Evolutionary conservation across 495 filamentous ascomycete genomes (phyloP), one percentile per base, ranked within the genome.

Genomic region (Xylaria grammica): DNA sequence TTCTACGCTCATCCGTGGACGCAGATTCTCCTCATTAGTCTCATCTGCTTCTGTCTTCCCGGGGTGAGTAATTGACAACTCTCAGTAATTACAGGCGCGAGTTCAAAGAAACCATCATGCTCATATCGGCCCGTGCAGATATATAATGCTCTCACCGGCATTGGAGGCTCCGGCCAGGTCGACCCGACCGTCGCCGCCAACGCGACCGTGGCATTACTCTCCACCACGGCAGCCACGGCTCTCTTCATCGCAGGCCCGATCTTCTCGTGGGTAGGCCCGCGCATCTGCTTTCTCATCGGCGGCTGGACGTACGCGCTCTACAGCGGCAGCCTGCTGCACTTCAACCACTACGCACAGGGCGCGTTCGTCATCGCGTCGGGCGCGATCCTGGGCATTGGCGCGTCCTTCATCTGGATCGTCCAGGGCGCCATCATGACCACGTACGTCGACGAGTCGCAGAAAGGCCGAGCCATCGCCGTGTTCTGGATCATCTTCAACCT

Each of bases 401-500:
- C 82, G 4, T 80, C 78, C 63, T 65, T 84, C 17, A 74, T 85
- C 46, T 85, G 82, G 82, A 73, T 74, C 30, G 82, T 80, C 1
- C 82, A 85, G 71, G 82, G 82, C 32, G 77, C 80, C 27, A 84
- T 85, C 60, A 84, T 85, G 81, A 83, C 82, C 71, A 81, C 81
- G 10, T 84, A 85, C 66, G 81, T 80, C 7, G 66, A 65, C 0
- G 82, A 84, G 70, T 67, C 73, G 10, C 74, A 72, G 27, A 84
- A 85, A 64, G 82, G 82, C 34, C 76, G 75, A 29, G 82, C 79
- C 68, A 83, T 82, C 60, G 76, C 79, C 32, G 78, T 77, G 73
- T 85, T 85, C 72, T 85, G 82, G 82, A 74, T 69, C 57, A 84
- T 84, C 59, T 85, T 85, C 72, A 85, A 85, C 65, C 60, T 85